Evolutionary conservation across 345 rosid species (phyloP).

Genomic region (Rhodamnia rubescens): DNA sequence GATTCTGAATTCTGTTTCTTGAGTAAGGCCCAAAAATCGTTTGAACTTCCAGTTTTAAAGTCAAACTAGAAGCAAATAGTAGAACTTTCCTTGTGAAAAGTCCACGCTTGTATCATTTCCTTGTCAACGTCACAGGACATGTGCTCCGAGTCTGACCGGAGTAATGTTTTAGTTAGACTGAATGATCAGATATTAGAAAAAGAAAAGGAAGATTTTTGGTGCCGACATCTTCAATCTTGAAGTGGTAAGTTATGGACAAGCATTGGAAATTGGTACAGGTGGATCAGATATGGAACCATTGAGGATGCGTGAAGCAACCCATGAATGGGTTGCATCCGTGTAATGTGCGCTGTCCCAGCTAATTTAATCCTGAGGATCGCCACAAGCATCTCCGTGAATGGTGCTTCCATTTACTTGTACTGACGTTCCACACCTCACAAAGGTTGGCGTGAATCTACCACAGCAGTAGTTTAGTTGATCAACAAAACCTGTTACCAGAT

Average conservation of each 20-base stretch:
- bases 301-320: slow-evolving; percentile 31
- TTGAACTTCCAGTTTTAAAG: neutral
- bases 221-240: neutral
- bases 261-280: neutral
- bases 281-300: slow-evolving; percentile 34
- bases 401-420: slow-evolving; percentile 40
- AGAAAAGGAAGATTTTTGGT: neutral
- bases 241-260: neutral
- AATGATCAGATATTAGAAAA: neutral
- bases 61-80: neutral
- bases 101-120: neutral
- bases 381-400: slow-evolving; percentile 39
- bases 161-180: neutral
- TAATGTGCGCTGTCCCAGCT: slow-evolving; percentile 72
- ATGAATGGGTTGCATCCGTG: slow-evolving; percentile 39
- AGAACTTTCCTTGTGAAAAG: neutral
- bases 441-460: slow-evolving; percentile 26
- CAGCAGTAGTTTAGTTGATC: slow-evolving; percentile 50
- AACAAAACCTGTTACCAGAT: slow-evolving; percentile 35
- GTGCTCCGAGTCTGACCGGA: neutral
- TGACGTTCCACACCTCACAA: slow-evolving; percentile 32
- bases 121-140: neutral
- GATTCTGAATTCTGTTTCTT: neutral
- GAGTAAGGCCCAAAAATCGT: neutral
- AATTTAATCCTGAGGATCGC: slow-evolving; percentile 28